Evolutionary conservation across 2,329 filamentous ascomycete genomes (phyloP), one percentile per base, ranked within the genome.

Genomic region (Dothiorella sarmentorum): DNA sequence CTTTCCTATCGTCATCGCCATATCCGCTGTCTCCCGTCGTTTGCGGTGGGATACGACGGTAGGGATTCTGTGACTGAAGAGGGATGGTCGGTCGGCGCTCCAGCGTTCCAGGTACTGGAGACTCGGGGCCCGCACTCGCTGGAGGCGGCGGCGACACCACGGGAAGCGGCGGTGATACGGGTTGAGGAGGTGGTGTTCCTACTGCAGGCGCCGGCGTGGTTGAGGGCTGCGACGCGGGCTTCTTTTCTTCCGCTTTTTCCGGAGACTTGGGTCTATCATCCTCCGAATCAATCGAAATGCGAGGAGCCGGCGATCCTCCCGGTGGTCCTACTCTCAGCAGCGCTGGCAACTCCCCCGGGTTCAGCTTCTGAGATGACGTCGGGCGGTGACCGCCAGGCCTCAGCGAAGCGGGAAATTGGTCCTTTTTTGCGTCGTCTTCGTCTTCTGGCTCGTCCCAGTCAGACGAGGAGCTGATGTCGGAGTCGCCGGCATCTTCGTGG

Each of bases 61-160:
- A 78, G 7, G 76, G 76, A 58, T 78, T 78, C 61, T 77, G 75
- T 3, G 75, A 76, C 60, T 74, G 64, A 18, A 76, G 62, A 1
- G 55, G 33, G 24, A 58, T 33, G 22, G 55, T 58, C 7, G 55
- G 55, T 5, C 55, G 55, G 10, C 42, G 55, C 17, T 45, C 49
- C 1, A 70, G 68, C 31, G 68, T 58, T 2, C 70, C 11, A 70
- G 18, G 64, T 63, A 38, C 63, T 65, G 0, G 71, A 72, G 43
- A 58, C 62, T 18, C 49, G 3, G 33, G 65, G 64, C 27, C 68
- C 66, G 33, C 64, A 69, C 2, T 69, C 71, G 22, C 65, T 64
- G 15, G 67, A 59, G 33, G 63, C 68, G 20, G 68, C 63, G 9
- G 69, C 2, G 49, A 40, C 15, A 53, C 49, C 9, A 31, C 33